phyloP scores from a whole-genome alignment of 768 basidiomycete genomes.

The Agaricus subrufescens region DNA sequence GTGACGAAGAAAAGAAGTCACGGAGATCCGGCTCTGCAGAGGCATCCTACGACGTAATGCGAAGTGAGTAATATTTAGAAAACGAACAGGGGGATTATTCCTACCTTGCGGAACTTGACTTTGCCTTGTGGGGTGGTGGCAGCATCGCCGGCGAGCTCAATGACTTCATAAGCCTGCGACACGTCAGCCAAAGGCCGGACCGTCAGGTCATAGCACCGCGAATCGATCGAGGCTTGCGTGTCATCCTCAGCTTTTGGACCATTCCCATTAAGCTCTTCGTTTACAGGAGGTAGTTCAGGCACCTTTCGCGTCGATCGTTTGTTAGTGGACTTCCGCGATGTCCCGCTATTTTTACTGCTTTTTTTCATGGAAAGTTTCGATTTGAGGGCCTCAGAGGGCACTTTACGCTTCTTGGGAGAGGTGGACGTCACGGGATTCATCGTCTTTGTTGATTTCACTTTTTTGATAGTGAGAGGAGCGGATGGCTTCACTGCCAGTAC shows the following conservation, averaged over 20 bases:
- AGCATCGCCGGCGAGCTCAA: slow-evolving; percentile 5
- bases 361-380: slow-evolving; percentile 30
- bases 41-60: slow-evolving; percentile 33
- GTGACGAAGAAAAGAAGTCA: slow-evolving; percentile 44
- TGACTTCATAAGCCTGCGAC: slow-evolving; percentile 57
- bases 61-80: slow-evolving; percentile 11
- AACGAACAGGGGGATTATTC: not conserved
- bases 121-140: slow-evolving; percentile 20
- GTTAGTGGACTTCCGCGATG: slow-evolving; percentile 30
- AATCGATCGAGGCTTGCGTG: slow-evolving; percentile 55
- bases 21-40: slow-evolving; percentile 54
- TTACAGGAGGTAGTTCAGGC: slow-evolving; percentile 35
- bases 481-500: slow-evolving; percentile 53
- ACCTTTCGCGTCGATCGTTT: slow-evolving; percentile 21
- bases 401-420: slow-evolving; percentile 57
- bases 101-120: slow-evolving; percentile 30
- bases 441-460: slow-evolving; percentile 38
- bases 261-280: slow-evolving; percentile 34
- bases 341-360: slow-evolving; percentile 25
- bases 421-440: slow-evolving; percentile 33
- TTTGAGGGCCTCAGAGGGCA: slow-evolving; percentile 26
- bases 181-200: slow-evolving; percentile 78
- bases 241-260: slow-evolving; percentile 26
- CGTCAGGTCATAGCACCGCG: slow-evolving; percentile 77
- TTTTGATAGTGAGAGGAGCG: slow-evolving; percentile 31